Base-by-base conservation (phyloP, 331 rosid genomes). In the Quercus phellos region DNA sequence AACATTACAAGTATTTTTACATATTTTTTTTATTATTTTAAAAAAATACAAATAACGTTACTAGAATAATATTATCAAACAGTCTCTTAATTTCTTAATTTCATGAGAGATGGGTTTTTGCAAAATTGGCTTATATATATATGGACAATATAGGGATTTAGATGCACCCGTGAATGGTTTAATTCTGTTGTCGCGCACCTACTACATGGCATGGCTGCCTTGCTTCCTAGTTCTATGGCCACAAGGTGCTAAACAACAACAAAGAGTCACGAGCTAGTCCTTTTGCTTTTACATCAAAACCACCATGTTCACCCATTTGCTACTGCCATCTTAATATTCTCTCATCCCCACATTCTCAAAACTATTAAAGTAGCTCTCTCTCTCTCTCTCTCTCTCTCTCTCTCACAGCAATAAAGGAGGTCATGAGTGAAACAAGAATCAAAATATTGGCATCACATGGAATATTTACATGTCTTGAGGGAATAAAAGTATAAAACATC, bases 231-330 rank as follows among this genome's bases (percentile, higher is more conserved):
- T 83, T 84, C 80, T 58, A 69, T 77, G 90, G 85, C 89, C 94
- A 84, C 86, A 61, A 51, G 74, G 77, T 63, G 90, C 89, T 78
- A 92, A 79, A 83, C 79, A 87, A 90, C 92, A 87, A 90, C 14
- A 68, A 53, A 89, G 89, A 92, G 89, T 92, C 97, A 90, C 97
- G 92, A 35, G 46, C 12, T 8, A 38, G 86, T 58, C 4, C 35
- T 21, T n/a, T 87, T 82, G 76, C 85, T 82, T 82, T 92, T 64
- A 72, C 82, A 73, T 74, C 80, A 78, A 60, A 55, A 46, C 79
- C 78, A 16, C 30, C 78, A 79, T 75, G 74, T 27, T 74, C 77
- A 70, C 68, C 46, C 80, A 38, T 32, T 73, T 53, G 56, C 68
- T 78, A 71, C 56, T 67, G 19, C 7, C 42, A 1, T 54, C 81